Conservation (phyloP, 1,284 basidiomycete species). For the Pseudozyma sp. region DNA sequence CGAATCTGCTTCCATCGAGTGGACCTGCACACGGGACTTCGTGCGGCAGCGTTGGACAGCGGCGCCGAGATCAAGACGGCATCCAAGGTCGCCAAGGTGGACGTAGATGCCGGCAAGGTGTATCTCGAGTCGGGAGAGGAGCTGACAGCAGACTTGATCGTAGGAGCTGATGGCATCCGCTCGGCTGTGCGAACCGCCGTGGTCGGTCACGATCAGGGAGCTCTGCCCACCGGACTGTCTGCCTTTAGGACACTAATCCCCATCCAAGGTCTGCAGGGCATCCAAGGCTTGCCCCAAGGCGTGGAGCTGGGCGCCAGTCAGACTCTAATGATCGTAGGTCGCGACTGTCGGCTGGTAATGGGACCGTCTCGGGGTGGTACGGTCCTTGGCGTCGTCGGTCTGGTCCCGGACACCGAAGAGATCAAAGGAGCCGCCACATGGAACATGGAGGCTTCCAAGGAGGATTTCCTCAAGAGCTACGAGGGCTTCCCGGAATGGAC, state of each 20-base stretch:
- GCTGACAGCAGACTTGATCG: constrained; percentile 53
- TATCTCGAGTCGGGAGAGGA: constrained; percentile 44
- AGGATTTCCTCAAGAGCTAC: constrained; percentile 56
- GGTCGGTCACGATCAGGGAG: constrained; percentile 38
- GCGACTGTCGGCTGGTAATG: constrained; percentile 60
- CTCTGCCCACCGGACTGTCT: constrained; percentile 55
- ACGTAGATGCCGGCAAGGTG: constrained; percentile 48
- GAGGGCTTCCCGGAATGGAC: constrained; percentile 40
- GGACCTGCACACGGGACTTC: constrained; percentile 9
- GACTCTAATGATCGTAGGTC: constrained; percentile 22
- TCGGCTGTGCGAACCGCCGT: constrained; percentile 70
- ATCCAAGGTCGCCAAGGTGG: constrained; percentile 28
- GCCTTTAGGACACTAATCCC: constrained; percentile 63
- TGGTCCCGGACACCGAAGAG: constrained; percentile 10
- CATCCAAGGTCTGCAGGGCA: constrained; percentile 34
- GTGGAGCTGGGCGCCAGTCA: not conserved
- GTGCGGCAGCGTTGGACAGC: constrained; percentile 14
- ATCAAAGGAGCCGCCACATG: constrained; percentile 7
- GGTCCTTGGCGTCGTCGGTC: constrained; percentile 40
- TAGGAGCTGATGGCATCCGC: constrained; percentile 67
- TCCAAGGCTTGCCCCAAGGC: constrained; percentile 25
- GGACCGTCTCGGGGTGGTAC: constrained; percentile 58
- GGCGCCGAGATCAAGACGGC: constrained; percentile 14
- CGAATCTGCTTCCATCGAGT: constrained; percentile 17
- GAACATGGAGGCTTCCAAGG: constrained; percentile 2